These are phyloP conservation scores for Neonectria sp. DNA, from an alignment of 2,329 filamentous ascomycete species.

Conservation along the genomic window DNA sequence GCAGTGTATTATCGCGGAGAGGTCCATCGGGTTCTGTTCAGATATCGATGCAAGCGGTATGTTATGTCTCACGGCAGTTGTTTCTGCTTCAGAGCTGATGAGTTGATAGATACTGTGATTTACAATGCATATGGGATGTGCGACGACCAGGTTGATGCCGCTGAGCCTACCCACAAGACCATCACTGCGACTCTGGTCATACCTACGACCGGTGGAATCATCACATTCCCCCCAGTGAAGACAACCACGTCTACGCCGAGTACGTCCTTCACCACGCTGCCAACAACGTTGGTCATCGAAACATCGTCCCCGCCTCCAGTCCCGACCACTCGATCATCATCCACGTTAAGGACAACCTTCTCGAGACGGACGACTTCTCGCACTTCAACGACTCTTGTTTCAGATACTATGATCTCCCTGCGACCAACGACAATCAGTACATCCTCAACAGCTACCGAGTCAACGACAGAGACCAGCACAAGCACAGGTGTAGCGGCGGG, in stretches of 20 bases:
- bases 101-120: constrained; percentile 55
- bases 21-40: constrained; percentile 65
- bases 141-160: constrained; percentile 61
- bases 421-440: constrained; percentile 25
- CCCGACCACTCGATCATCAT: constrained; percentile 16
- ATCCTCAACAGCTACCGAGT: constrained; percentile 28
- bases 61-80: constrained; percentile 26
- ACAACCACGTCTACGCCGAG: constrained; percentile 28
- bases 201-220: constrained; percentile 48
- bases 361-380: constrained; percentile 2
- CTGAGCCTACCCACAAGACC: constrained; percentile 70
- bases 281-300: constrained; percentile 49
- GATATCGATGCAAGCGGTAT: constrained; percentile 57
- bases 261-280: constrained; percentile 40
- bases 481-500: constrained; percentile 31
- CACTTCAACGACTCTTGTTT: constrained; percentile 5
- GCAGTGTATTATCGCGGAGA: constrained; percentile 74
- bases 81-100: constrained; percentile 33
- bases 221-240: constrained; percentile 48
- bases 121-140: constrained; percentile 74
- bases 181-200: constrained; percentile 70
- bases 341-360: constrained; percentile 10
- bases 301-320: constrained; percentile 43
- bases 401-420: constrained; percentile 2
- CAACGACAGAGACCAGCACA: constrained; percentile 35